phyloP scores from a whole-genome alignment of 306 rosid species.

The Arachis hypogaea region DNA sequence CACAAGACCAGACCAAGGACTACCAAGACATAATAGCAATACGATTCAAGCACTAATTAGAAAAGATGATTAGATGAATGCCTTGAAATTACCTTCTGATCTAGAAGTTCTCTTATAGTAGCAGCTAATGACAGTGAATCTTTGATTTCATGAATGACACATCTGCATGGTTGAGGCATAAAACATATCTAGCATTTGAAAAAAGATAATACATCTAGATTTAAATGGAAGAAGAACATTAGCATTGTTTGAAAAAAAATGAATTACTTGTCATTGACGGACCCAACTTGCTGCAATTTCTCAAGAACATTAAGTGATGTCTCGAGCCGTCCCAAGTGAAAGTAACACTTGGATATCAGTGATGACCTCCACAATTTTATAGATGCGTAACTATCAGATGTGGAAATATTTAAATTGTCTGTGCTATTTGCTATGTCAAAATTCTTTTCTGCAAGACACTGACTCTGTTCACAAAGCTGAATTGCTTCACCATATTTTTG shows the following conservation, averaged over 20 bases:
- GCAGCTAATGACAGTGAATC: conserved; percentile 53
- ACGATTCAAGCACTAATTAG: conserved; percentile 25
- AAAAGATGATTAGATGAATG: conserved; percentile 14
- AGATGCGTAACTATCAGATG: conserved; percentile 40
- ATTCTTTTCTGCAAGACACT: conserved; percentile 74
- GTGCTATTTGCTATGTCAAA: conserved; percentile 40
- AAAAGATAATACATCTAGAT: conserved; percentile 20
- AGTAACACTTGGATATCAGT: conserved; percentile 80
- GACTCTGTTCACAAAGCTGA: conserved; percentile 77
- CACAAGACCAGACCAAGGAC: conserved; percentile 29
- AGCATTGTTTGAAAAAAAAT: conserved; percentile 23
- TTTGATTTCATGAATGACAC: conserved; percentile 52
- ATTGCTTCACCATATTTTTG: conserved; percentile 76
- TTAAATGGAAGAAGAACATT: conserved; percentile 39
- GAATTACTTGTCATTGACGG: conserved; percentile 60
- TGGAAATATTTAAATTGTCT: conserved; percentile 41
- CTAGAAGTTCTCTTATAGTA: conserved; percentile 66
- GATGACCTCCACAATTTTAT: conserved; percentile 82
- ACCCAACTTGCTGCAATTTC: conserved; percentile 60
- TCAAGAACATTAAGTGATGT: conserved; percentile 73
- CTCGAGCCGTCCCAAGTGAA: conserved; percentile 85
- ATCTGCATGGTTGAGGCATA: conserved; percentile 49
- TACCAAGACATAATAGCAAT: background rate
- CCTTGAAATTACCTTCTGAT: conserved; percentile 61
- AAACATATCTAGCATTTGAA: conserved; percentile 38